Conservation (phyloP, 2,329 filamentous ascomycete genomes). For the Epichloe baconii region DNA sequence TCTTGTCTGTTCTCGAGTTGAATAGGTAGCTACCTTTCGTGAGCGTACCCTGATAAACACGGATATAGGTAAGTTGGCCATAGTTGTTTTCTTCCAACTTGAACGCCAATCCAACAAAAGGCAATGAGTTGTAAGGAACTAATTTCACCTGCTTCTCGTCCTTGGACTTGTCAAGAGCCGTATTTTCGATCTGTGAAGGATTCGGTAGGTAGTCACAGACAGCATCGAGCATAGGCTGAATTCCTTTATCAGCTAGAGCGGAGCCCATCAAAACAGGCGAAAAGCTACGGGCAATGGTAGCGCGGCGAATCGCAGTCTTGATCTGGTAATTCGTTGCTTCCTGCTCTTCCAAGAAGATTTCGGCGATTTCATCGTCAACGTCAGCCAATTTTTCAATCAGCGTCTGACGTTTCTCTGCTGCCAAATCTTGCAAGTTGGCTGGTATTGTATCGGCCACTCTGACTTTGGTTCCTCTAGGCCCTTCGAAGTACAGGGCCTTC, state of each 20-base stretch:
- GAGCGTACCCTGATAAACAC: constrained; percentile 89
- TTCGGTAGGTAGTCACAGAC: constrained; percentile 95
- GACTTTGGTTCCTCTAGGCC: constrained; percentile 65
- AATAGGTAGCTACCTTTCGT: constrained; percentile 82
- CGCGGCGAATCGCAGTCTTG: constrained; percentile 79
- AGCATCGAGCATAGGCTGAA: constrained; percentile 93
- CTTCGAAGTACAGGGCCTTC: constrained; percentile 89
- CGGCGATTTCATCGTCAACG: constrained; percentile 94
- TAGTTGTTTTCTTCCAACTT: constrained; percentile 99
- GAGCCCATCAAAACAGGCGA: constrained; percentile 94
- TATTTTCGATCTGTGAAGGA: constrained; percentile 76
- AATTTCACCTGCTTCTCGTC: constrained; percentile 72
- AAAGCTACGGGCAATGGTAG: constrained; percentile 84
- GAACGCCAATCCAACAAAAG: constrained; percentile 92
- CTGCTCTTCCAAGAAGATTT: constrained; percentile 81
- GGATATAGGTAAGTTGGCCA: constrained; percentile 94
- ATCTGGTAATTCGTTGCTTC: constrained; percentile 72
- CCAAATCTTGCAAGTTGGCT: constrained; percentile 61
- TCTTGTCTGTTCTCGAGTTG: constrained; percentile 91
- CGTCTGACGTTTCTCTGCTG: constrained; percentile 67
- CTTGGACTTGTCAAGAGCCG: constrained; percentile 72
- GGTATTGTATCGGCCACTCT: constrained; percentile 68
- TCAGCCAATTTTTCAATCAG: constrained; percentile 93
- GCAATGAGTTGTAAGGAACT: constrained; percentile 82
- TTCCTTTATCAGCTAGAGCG: constrained; percentile 82